A percentile compares a stretch with the other conserved stretches of the same genome.
Conservation (phyloP, 2,329 filamentous ascomycete species). For the Exophiala sp. region DNA sequence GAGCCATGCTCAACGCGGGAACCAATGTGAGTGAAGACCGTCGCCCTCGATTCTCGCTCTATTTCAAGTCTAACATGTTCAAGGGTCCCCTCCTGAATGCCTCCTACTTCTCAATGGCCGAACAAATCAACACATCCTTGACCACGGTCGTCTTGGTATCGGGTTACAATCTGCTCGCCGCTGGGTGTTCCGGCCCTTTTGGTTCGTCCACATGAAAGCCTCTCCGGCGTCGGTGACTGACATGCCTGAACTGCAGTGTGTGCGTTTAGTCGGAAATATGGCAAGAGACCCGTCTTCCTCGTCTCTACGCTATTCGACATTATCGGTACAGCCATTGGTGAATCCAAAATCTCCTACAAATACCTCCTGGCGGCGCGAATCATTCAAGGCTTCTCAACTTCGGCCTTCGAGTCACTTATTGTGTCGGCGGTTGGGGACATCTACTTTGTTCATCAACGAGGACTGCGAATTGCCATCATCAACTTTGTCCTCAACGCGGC, state of each 20-base stretch:
- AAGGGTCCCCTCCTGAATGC: constrained; percentile 25
- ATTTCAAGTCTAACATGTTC: background rate
- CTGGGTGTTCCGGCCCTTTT: constrained; percentile 24
- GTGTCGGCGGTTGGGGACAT: constrained; percentile 45
- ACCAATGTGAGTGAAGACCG: constrained; percentile 20
- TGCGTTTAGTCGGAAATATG: constrained; percentile 44
- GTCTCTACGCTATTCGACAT: constrained; percentile 27
- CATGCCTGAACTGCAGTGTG: constrained; percentile 8
- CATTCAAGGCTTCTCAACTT: constrained; percentile 36
- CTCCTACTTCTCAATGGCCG: constrained; percentile 24
- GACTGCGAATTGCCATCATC: constrained; percentile 24
- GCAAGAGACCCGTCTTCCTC: constrained; percentile 31
- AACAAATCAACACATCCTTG: constrained; percentile 16
- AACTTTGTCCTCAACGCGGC: constrained; percentile 29
- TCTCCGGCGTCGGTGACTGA: background rate
- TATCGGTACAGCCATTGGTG: constrained; percentile 24
- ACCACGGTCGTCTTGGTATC: constrained; percentile 24
- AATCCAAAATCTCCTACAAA: constrained; percentile 23
- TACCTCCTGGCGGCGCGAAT: constrained; percentile 27
- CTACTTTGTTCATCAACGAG: constrained; percentile 32
- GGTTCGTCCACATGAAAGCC: constrained; percentile 4
- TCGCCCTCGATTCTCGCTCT: background rate
- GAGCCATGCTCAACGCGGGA: constrained; percentile 29
- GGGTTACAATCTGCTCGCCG: constrained; percentile 27
- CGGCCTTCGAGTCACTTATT: constrained; percentile 46